Evolutionary conservation across 441 rosid species (phyloP).

Genomic region (Jatropha multifida): DNA sequence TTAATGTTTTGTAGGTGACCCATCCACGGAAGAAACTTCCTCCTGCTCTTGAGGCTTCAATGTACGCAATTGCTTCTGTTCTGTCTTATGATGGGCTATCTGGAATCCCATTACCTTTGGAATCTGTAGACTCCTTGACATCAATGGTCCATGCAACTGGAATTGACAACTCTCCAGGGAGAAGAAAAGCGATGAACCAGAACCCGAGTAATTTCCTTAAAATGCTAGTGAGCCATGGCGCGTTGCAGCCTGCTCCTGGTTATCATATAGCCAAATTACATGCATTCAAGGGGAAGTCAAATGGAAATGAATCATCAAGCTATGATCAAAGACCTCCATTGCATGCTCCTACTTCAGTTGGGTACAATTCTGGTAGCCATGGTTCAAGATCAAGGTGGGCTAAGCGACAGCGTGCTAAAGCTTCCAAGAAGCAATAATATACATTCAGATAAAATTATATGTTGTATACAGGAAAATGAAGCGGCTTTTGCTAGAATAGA

Average conservation of each 20-base stretch:
- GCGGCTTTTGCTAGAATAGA: neutral
- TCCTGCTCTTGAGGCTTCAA: slow-evolving; percentile 64
- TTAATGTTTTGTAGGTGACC: slow-evolving; percentile 49
- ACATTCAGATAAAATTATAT: neutral
- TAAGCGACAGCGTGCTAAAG: slow-evolving; percentile 40
- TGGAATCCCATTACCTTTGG: slow-evolving; percentile 39
- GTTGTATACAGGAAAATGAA: neutral
- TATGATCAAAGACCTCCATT: slow-evolving; percentile 18
- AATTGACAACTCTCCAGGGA: slow-evolving; percentile 34
- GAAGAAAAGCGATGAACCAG: slow-evolving; percentile 21
- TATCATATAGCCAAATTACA: slow-evolving; percentile 21
- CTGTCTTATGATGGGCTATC: slow-evolving; percentile 64
- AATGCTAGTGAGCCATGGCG: slow-evolving; percentile 30
- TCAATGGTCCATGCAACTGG: slow-evolving; percentile 48
- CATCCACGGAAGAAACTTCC: slow-evolving; percentile 64
- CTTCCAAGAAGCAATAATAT: neutral
- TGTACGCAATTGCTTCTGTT: slow-evolving; percentile 51
- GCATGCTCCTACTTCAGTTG: slow-evolving; percentile 24
- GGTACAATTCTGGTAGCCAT: slow-evolving; percentile 23
- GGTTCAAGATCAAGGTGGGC: slow-evolving; percentile 28
- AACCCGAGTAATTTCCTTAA: slow-evolving; percentile 37
- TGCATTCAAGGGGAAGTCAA: slow-evolving; percentile 20
- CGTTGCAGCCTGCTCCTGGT: slow-evolving; percentile 8
- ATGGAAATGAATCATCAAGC: slow-evolving; percentile 24
- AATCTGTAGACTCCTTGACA: slow-evolving; percentile 44